phyloP scores from a whole-genome alignment of 306 rosid species.

The Vigna mungo region DNA sequence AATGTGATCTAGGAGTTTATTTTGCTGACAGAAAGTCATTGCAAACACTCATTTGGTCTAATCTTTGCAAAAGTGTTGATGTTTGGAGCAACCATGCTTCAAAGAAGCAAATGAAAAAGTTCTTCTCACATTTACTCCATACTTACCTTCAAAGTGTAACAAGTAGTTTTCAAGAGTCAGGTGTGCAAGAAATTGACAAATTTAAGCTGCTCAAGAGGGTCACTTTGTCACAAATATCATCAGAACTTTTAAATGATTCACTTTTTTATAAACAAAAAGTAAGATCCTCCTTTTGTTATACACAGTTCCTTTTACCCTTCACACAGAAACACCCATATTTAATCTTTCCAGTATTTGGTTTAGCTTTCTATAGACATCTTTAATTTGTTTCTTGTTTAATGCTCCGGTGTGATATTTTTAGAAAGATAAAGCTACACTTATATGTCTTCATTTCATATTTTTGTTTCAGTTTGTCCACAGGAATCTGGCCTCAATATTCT shows the following conservation, averaged over 20 bases:
- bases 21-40: constrained; percentile 60
- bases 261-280: constrained; percentile 75
- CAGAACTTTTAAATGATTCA: constrained; percentile 69
- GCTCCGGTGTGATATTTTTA: constrained; percentile 19
- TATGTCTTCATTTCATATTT: constrained; percentile 45
- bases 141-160: constrained; percentile 55
- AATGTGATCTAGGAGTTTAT: constrained; percentile 66
- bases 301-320: neutral
- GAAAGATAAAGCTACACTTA: constrained; percentile 28
- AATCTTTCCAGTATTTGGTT: constrained; percentile 19
- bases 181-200: constrained; percentile 39
- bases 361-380: constrained; percentile 35
- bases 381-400: constrained; percentile 18
- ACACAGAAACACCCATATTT: neutral
- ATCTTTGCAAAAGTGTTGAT: constrained; percentile 79
- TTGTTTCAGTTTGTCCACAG: constrained; percentile 82
- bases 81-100: constrained; percentile 81
- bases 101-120: constrained; percentile 70
- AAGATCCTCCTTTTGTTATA: constrained; percentile 49
- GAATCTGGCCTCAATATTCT: constrained; percentile 71
- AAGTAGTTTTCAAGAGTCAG: constrained; percentile 52
- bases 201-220: constrained; percentile 56
- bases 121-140: constrained; percentile 65
- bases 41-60: constrained; percentile 82
- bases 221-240: constrained; percentile 68